Percentiles rank a stretch among this genome's conserved stretches.
These are phyloP conservation scores for Barnettozyma wickerhamii DNA, from an alignment of 805 yeast species.

Conservation along the genomic window DNA sequence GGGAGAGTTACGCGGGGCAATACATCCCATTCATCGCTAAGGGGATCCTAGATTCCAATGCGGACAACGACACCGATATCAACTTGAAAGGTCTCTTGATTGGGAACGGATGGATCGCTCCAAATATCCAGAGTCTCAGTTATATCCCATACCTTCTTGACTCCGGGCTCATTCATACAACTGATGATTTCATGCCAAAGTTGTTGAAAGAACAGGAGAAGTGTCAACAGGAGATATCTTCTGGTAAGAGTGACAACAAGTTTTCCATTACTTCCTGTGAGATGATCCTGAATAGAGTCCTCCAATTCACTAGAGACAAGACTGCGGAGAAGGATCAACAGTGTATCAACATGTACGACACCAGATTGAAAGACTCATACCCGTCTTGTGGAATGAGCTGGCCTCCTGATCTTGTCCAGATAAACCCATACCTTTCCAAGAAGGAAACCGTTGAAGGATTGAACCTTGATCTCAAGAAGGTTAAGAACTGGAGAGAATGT, in stretches of 20 bases:
- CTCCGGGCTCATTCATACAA: slow-evolving; percentile 46
- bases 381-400: slow-evolving; percentile 92
- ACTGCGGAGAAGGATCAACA: slow-evolving; percentile 34
- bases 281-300: slow-evolving; percentile 28
- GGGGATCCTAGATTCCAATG: slow-evolving; percentile 48
- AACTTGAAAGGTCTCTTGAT: slow-evolving; percentile 66
- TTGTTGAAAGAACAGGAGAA: slow-evolving; percentile 48
- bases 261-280: slow-evolving; percentile 44
- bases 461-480: slow-evolving; percentile 40
- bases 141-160: slow-evolving; percentile 67
- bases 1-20: slow-evolving; percentile 97
- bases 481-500: slow-evolving; percentile 74
- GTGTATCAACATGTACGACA: slow-evolving; percentile 85
- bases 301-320: slow-evolving; percentile 28
- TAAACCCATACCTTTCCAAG: slow-evolving; percentile 48
- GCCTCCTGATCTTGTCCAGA: slow-evolving; percentile 65
- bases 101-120: slow-evolving; percentile 95
- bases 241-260: slow-evolving; percentile 17
- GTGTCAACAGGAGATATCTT: slow-evolving; percentile 55
- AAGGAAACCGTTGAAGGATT: slow-evolving; percentile 46
- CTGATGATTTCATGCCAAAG: slow-evolving; percentile 34
- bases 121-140: slow-evolving; percentile 76
- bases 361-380: slow-evolving; percentile 59
- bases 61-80: slow-evolving; percentile 20
- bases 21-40: slow-evolving; percentile 86